Percentiles rank a stretch among this genome's conserved stretches.
Conservation (phyloP, 345 rosid species). For the Citrus sp. region DNA sequence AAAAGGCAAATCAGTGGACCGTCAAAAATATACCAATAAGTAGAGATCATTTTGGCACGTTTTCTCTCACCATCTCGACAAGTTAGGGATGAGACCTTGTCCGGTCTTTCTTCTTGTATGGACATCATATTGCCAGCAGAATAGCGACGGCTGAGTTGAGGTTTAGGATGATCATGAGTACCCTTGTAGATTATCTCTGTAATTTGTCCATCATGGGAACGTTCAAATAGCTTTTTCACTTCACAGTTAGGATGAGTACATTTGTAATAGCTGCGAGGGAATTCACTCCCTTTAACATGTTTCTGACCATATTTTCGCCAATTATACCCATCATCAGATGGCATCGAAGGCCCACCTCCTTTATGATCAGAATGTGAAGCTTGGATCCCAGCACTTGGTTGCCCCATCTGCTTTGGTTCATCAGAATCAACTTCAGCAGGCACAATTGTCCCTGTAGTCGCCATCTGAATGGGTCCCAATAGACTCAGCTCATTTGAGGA, state of each 20-base stretch:
- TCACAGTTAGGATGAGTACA: constrained; percentile 98
- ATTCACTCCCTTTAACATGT: constrained; percentile 96
- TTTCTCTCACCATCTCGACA: constrained; percentile 59
- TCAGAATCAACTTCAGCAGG: constrained; percentile 65
- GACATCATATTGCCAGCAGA: constrained; percentile 56
- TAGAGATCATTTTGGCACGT: background rate
- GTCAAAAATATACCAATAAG: background rate
- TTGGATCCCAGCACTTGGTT: constrained; percentile 31
- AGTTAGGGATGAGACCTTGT: constrained; percentile 40
- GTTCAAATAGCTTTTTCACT: constrained; percentile 95
- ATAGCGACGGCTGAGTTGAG: constrained; percentile 78
- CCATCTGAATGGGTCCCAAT: constrained; percentile 41
- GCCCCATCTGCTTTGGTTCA: constrained; percentile 48
- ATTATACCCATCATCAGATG: constrained; percentile 93
- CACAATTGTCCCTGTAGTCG: constrained; percentile 38
- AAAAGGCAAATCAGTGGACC: constrained; percentile 13
- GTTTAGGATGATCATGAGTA: constrained; percentile 94
- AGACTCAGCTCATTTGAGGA: constrained; percentile 74
- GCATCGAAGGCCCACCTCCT: constrained; percentile 42
- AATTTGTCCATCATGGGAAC: constrained; percentile 86
- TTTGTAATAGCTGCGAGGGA: constrained; percentile 96
- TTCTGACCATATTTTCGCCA: constrained; percentile 99
- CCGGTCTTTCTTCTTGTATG: constrained; percentile 72
- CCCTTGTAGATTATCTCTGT: constrained; percentile 95
- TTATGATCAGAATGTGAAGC: constrained; percentile 55